phyloP scores from a whole-genome alignment of 1,139 yeast genomes.

The Blastobotrys malaysiensis region DNA sequence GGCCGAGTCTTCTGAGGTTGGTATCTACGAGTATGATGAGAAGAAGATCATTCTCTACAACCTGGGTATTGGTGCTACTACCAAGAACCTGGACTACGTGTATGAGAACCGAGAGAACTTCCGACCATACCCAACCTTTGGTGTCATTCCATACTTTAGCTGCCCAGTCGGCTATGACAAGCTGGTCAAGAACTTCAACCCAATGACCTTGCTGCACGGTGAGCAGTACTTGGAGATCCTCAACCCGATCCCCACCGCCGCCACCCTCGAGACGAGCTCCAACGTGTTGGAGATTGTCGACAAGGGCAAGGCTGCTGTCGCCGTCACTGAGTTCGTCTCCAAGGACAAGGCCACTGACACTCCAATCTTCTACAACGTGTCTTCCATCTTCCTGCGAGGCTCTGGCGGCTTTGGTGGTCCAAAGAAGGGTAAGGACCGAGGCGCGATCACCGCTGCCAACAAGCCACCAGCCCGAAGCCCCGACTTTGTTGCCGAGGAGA shows the following conservation, averaged over 20 bases:
- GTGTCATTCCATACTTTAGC: conserved; percentile 71
- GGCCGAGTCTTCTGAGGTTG: conserved; percentile 43
- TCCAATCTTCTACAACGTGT: conserved; percentile 70
- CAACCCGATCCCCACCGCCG: conserved; percentile 70
- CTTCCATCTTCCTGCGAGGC: conserved; percentile 81
- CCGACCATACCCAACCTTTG: conserved; percentile 89
- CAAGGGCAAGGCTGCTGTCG: conserved; percentile 84
- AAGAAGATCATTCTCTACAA: conserved; percentile 81
- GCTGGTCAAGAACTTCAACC: conserved; percentile 77
- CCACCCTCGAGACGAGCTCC: conserved; percentile 53
- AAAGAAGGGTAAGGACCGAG: conserved; percentile 51
- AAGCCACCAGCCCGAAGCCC: conserved; percentile 61
- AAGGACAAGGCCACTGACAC: conserved; percentile 67
- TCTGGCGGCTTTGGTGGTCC: conserved; percentile 50
- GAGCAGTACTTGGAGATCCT: conserved; percentile 84
- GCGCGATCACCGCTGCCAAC: conserved; percentile 60
- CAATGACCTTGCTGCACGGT: conserved; percentile 81
- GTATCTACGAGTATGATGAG: conserved; percentile 51
- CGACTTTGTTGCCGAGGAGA: conserved; percentile 56
- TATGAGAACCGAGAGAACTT: conserved; percentile 76
- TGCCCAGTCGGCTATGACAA: conserved; percentile 49
- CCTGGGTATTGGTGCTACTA: conserved; percentile 81
- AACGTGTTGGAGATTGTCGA: conserved; percentile 70
- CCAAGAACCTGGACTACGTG: conserved; percentile 69
- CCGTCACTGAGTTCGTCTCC: conserved; percentile 70